These are phyloP conservation scores for Amesomyces nigricolor DNA, from an alignment of 2,329 filamentous ascomycete species.

Conservation along the genomic window DNA sequence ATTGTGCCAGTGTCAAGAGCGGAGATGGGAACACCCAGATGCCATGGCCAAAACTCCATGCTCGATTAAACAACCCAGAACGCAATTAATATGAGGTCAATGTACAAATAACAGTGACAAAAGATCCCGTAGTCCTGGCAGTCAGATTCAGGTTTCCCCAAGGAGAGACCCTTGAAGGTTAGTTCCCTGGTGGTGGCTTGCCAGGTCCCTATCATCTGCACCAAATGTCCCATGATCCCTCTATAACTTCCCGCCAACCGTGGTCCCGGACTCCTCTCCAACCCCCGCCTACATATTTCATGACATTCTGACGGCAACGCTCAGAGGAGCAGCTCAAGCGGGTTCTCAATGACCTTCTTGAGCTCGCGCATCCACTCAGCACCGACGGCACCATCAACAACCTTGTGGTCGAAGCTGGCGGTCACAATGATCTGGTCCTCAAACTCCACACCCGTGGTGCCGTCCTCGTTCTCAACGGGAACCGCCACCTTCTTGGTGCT, in stretches of 20 bases:
- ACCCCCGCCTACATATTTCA: background rate
- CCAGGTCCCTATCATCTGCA: background rate
- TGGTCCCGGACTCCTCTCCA: background rate
- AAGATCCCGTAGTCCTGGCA: slow-evolving; percentile 19
- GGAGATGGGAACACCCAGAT: background rate
- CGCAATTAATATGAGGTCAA: slow-evolving; percentile 21
- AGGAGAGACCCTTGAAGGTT: slow-evolving; percentile 10
- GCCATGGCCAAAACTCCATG: slow-evolving; percentile 22
- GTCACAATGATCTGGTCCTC: slow-evolving; percentile 97
- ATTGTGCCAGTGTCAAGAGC: no score
- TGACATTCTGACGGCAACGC: background rate
- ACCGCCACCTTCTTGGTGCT: slow-evolving; percentile 93
- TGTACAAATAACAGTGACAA: slow-evolving; percentile 23
- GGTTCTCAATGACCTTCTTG: slow-evolving; percentile 98
- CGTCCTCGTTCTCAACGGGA: slow-evolving; percentile 78
- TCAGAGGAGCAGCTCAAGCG: slow-evolving; percentile 88
- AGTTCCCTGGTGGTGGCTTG: background rate
- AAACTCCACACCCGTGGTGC: slow-evolving; percentile 70
- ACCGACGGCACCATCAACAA: slow-evolving; percentile 92
- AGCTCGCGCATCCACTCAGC: slow-evolving; percentile 95
- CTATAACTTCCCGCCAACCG: background rate
- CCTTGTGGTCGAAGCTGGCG: slow-evolving; percentile 97
- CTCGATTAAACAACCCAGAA: slow-evolving; percentile 23
- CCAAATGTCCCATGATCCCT: background rate
- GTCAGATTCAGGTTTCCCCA: slow-evolving; percentile 17